These are phyloP conservation scores for Capsella rubella DNA, from an alignment of 441 rosid species.

Conservation along the genomic window DNA sequence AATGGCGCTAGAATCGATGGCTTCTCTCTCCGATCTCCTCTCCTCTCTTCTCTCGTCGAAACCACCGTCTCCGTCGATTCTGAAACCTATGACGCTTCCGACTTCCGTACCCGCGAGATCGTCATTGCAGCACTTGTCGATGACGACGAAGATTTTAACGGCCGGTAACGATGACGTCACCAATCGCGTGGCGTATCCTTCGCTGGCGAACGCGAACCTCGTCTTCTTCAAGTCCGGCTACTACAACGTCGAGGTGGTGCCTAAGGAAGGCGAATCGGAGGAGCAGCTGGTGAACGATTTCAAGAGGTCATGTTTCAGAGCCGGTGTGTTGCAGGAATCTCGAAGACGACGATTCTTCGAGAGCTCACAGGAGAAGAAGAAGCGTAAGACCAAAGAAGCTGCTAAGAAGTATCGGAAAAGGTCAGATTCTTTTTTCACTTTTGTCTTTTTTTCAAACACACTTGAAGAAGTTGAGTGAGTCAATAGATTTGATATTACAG, in stretches of 20 bases:
- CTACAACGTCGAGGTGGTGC: conserved; percentile 80
- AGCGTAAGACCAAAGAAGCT: conserved; percentile 74
- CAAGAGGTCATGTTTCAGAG: conserved; percentile 80
- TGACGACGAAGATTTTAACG: conserved; percentile 16
- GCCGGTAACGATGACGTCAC: conserved; percentile 3
- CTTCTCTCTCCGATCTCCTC: conserved; percentile 33
- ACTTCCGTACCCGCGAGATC: not conserved
- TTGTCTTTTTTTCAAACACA: not conserved
- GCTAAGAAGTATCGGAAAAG: conserved; percentile 76
- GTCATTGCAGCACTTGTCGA: conserved; percentile 1
- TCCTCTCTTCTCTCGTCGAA: conserved; percentile 12
- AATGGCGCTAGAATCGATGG: conserved; percentile 39
- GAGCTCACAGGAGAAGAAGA: conserved; percentile 72
- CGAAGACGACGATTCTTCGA: conserved; percentile 69
- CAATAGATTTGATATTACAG: conserved; percentile 8
- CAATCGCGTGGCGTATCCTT: conserved; percentile 58
- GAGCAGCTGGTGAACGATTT: conserved; percentile 77
- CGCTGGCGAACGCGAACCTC: conserved; percentile 65
- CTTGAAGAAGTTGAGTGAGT: not conserved
- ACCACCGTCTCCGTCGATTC: conserved; percentile 25
- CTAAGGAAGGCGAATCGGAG: conserved; percentile 79
- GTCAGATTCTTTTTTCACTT: conserved; percentile 35
- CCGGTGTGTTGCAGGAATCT: conserved; percentile 80
- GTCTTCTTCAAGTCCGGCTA: conserved; percentile 58
- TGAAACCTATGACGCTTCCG: not conserved